Percentiles rank a stretch among this genome's conserved stretches.
phyloP scores from a whole-genome alignment of 768 basidiomycete genomes.

The Lentinula aciculospora region DNA sequence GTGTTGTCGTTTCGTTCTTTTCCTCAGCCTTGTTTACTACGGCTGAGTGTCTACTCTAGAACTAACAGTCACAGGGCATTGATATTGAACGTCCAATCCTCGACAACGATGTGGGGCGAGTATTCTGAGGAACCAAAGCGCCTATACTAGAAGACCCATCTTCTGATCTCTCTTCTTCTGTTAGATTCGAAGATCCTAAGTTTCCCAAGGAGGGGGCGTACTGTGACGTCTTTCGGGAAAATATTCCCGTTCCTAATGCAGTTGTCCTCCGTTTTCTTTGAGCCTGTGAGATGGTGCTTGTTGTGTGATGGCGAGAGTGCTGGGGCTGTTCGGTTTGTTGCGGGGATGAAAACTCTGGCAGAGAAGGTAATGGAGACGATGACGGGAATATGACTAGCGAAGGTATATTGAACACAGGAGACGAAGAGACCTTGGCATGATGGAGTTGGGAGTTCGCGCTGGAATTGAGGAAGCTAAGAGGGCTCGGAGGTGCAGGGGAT shows the following conservation, averaged over 20 bases:
- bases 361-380: neutral
- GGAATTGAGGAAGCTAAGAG: neutral
- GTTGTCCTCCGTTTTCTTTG: neutral
- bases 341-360: neutral
- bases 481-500: neutral
- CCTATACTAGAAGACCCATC: neutral
- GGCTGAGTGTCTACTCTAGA: too few relatives aligned
- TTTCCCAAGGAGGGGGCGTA: neutral
- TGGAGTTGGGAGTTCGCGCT: too few relatives aligned
- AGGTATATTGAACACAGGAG: neutral
- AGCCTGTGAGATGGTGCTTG: neutral
- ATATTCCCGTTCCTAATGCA: neutral
- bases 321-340: neutral
- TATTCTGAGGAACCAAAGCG: neutral
- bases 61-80: neutral
- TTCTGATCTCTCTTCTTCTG: neutral
- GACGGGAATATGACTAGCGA: neutral
- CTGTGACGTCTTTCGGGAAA: neutral
- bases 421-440: neutral
- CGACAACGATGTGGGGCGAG: neutral
- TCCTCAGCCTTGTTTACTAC: too few relatives aligned
- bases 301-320: neutral
- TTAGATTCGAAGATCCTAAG: neutral
- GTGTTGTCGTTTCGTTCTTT: too few relatives aligned
- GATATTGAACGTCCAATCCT: constrained; percentile 1